A percentile compares a stretch with the other conserved stretches of the same genome.
Conservation (phyloP, 2,329 filamentous ascomycete species). For the Colletotrichum karsti region DNA sequence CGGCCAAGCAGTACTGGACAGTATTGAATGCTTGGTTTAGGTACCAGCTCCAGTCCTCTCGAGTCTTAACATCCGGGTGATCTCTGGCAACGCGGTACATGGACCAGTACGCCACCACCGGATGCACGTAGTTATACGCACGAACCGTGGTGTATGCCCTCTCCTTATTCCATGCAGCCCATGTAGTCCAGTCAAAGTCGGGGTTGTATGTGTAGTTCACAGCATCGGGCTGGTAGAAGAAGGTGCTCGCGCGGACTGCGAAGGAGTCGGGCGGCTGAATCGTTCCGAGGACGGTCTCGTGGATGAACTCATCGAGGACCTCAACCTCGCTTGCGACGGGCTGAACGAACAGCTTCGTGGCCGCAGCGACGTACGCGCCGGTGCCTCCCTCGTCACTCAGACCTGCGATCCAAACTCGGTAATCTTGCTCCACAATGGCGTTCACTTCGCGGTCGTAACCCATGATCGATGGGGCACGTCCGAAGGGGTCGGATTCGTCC, state of each 20-base stretch:
- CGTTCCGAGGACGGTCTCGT: slow-evolving; percentile 57
- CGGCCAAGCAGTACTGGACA: slow-evolving; percentile 46
- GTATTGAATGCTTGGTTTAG: slow-evolving; percentile 62
- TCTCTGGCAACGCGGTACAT: slow-evolving; percentile 62
- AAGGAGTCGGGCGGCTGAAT: slow-evolving; percentile 53
- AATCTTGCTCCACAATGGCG: slow-evolving; percentile 52
- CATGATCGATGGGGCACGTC: slow-evolving; percentile 62
- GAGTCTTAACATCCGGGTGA: slow-evolving; percentile 49
- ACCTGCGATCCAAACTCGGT: slow-evolving; percentile 66
- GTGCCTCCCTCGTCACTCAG: slow-evolving; percentile 68
- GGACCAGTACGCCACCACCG: slow-evolving; percentile 63
- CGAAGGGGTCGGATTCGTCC: slow-evolving; percentile 60
- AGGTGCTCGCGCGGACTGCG: slow-evolving; percentile 57
- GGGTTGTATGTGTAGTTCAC: slow-evolving; percentile 53
- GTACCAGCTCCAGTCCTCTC: slow-evolving; percentile 59
- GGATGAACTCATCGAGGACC: slow-evolving; percentile 63
- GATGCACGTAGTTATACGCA: slow-evolving; percentile 68
- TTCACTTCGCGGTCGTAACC: slow-evolving; percentile 61
- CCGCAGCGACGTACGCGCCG: slow-evolving; percentile 62
- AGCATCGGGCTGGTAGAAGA: slow-evolving; percentile 61
- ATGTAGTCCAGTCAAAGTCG: slow-evolving; percentile 50
- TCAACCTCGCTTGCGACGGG: slow-evolving; percentile 57
- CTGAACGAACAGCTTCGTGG: slow-evolving; percentile 62
- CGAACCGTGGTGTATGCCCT: slow-evolving; percentile 55
- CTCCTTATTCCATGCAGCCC: slow-evolving; percentile 38